Evolutionary conservation across 345 rosid genomes (phyloP).

Genomic region (Rhizophora apiculata): DNA sequence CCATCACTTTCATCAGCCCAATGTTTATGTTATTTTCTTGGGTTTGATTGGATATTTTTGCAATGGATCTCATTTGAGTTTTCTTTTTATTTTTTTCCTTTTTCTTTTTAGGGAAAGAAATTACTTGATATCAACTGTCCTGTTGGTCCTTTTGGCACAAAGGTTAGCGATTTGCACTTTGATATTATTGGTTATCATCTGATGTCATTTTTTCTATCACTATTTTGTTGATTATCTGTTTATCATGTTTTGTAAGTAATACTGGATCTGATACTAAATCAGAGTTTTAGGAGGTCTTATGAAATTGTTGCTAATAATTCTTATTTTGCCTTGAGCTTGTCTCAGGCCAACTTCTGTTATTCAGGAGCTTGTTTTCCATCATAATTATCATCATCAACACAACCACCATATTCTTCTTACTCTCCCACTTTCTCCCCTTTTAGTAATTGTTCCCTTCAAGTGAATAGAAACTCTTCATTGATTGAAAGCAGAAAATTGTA

Average conservation of each 20-base stretch:
- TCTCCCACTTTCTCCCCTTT: no score
- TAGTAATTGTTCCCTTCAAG: no score
- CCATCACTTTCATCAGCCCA: no score
- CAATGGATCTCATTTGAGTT: neutral
- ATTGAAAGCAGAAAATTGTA: neutral
- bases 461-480: no score
- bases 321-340: no score
- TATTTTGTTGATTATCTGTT: neutral
- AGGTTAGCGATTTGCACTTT: constrained; percentile 45
- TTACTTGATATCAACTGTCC: constrained; percentile 69
- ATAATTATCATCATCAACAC: no score
- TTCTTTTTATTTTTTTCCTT: neutral
- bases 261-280: no score
- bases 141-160: constrained; percentile 87
- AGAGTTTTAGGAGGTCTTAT: no score
- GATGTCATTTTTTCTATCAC: neutral
- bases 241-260: neutral
- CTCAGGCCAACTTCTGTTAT: no score
- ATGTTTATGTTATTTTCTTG: neutral
- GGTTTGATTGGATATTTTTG: neutral
- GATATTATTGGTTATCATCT: neutral
- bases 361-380: no score
- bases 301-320: no score
- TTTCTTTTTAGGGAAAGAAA: constrained; percentile 54
- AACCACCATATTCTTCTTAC: no score